Percentiles rank a stretch among this genome's conserved stretches.
Evolutionary conservation across 1,284 basidiomycete species (phyloP).

Genomic region (Veloboletus limbatus): DNA sequence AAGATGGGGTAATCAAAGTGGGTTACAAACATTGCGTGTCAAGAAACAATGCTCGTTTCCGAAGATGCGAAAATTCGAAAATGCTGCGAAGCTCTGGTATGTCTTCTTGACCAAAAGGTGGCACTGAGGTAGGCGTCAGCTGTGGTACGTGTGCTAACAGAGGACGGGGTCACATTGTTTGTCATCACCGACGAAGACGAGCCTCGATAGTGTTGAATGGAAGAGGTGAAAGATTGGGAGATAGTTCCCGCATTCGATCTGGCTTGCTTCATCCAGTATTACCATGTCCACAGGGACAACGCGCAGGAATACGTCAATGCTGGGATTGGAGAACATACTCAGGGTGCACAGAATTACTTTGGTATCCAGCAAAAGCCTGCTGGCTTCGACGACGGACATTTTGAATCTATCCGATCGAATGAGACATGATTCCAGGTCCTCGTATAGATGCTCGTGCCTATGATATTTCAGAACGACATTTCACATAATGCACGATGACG

Average conservation of each 20-base stretch:
- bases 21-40: conserved; percentile 43
- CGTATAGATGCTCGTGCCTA: conserved; percentile 76
- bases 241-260: conserved; percentile 63
- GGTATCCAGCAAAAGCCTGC: conserved; percentile 37
- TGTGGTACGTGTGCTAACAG: background rate
- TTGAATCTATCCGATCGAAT: conserved; percentile 51
- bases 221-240: conserved; percentile 49
- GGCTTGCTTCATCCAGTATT: conserved; percentile 66
- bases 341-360: conserved; percentile 59
- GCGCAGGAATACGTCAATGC: conserved; percentile 32
- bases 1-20: background rate
- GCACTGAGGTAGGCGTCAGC: conserved; percentile 35
- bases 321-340: conserved; percentile 40
- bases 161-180: conserved; percentile 60
- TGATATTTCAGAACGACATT: conserved; percentile 7
- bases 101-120: conserved; percentile 47
- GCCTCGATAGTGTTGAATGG: conserved; percentile 46
- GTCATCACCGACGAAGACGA: conserved; percentile 74
- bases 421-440: conserved; percentile 40
- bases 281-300: conserved; percentile 47
- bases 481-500: conserved; percentile 16
- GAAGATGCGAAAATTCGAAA: conserved; percentile 46
- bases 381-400: conserved; percentile 10
- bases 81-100: conserved; percentile 40
- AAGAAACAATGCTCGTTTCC: conserved; percentile 33